Base-by-base conservation (phyloP, 164 flowering plant genomes). In the Aristolochia fimbriata region DNA sequence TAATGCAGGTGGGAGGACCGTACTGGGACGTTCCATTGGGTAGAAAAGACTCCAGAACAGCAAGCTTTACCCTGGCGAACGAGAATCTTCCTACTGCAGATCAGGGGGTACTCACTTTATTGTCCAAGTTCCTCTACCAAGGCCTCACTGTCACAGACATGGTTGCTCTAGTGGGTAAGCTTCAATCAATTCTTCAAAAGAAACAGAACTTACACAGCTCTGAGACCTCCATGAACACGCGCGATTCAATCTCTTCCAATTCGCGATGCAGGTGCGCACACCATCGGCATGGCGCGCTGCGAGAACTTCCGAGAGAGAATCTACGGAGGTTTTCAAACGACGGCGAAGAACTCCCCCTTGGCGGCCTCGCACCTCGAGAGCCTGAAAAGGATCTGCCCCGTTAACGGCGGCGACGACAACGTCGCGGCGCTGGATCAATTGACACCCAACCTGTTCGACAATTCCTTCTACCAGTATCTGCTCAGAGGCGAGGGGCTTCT, bases 11-110 rank as follows among this genome's bases (percentile, higher is more conserved):
- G 68, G 97, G 98, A 41, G 98, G 97, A 48, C 98, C 97, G 0
- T 87, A 86, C 50, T 92, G 98, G 97, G 80, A 89, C 67, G 97
- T 92, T 61, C 94, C 94, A 16, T 31, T 92, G 41, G 98, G 98
- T 30, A 77, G 97, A 68, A 89, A 82, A 62, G 98, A 92, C 66
- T 81, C 97, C 0, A 77, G 25, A 58, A 81, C 79, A 9, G 96
- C 96, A 60, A 79, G 83, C 65, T 73, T 61, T 47, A 82, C 24
- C 6, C 78, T 80, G 4, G 83, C 86, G 2, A 64, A 51, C 25
- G 4, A 77, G 9, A 80, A 87, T 62, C 61, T 92, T 37, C 98
- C 98, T 11, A 70, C 69, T 15, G 74, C 89, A 51, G 59, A 80
- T 57, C 84, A 85, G 25, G 71, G 73, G 56, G 76, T 92, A 33